Evolutionary conservation across 2,329 filamentous ascomycete genomes (phyloP).

Genomic region (Hypoxylon sp.): DNA sequence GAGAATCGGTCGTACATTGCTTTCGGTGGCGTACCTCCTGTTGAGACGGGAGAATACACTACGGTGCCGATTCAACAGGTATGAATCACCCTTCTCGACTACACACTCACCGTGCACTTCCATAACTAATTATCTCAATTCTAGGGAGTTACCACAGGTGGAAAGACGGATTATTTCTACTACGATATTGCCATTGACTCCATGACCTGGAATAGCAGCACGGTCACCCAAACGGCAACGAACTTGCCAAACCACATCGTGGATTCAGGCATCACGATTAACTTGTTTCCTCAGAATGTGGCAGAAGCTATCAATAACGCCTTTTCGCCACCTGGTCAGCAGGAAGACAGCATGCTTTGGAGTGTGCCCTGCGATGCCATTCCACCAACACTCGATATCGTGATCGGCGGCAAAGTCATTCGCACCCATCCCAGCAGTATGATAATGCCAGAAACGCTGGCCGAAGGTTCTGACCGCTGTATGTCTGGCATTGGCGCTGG

Average conservation of each 20-base stretch:
- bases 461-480: conserved; percentile 39
- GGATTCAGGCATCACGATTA: conserved; percentile 48
- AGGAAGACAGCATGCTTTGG: conserved; percentile 37
- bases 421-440: conserved; percentile 46
- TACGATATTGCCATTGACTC: conserved; percentile 42
- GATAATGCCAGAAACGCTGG: conserved; percentile 44
- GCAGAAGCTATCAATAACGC: conserved; percentile 44
- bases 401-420: conserved; percentile 44
- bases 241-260: conserved; percentile 42
- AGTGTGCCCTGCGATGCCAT: conserved; percentile 43
- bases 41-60: conserved; percentile 42
- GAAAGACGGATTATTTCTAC: conserved; percentile 43
- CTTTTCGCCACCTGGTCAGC: conserved; percentile 40
- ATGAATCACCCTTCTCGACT: neutral
- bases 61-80: conserved; percentile 44
- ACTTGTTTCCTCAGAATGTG: conserved; percentile 44
- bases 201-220: conserved; percentile 32
- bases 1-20: conserved; percentile 45
- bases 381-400: conserved; percentile 43
- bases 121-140: neutral
- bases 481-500: conserved; percentile 41
- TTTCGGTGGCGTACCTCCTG: conserved; percentile 47
- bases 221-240: conserved; percentile 35
- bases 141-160: conserved; percentile 20
- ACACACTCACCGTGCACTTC: neutral